These are phyloP conservation scores for Asterochloris erici DNA, from an alignment of 139 green algal species.

Conservation along the genomic window DNA sequence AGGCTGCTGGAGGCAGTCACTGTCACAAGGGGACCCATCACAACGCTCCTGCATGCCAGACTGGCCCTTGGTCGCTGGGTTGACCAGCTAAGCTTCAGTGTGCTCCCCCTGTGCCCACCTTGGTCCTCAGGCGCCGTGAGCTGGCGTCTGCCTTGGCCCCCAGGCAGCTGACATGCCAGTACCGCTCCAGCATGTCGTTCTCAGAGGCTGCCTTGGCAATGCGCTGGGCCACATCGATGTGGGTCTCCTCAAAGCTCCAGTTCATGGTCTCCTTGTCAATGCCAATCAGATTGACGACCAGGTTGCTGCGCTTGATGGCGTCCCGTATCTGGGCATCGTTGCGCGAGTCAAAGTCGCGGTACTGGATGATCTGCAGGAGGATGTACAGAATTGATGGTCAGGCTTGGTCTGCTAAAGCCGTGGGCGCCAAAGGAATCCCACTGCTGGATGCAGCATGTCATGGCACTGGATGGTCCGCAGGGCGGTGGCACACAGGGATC, in stretches of 20 bases:
- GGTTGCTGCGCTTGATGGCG: conserved; percentile 63
- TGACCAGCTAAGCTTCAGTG: too few relatives aligned
- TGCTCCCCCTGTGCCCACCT: conserved; percentile 34
- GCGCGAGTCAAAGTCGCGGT: conserved; percentile 63
- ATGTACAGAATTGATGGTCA: too few relatives aligned
- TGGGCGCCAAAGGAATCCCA: too few relatives aligned
- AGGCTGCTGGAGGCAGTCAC: too few relatives aligned
- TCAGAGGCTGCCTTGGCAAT: conserved; percentile 52
- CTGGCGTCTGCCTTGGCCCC: conserved; percentile 57
- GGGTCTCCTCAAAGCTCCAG: conserved; percentile 82
- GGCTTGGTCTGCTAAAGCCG: too few relatives aligned
- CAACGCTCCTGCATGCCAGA: too few relatives aligned
- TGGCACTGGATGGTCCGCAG: background rate
- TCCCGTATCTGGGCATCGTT: conserved; percentile 71
- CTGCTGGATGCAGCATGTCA: background rate
- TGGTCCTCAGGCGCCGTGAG: conserved; percentile 71
- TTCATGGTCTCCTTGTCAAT: conserved; percentile 89
- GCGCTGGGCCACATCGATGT: conserved; percentile 42
- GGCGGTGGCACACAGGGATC: background rate
- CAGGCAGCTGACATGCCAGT: conserved; percentile 76
- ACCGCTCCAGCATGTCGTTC: conserved; percentile 48
- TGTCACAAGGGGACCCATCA: too few relatives aligned
- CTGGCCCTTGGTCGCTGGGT: too few relatives aligned
- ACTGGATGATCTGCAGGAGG: conserved; percentile 44
- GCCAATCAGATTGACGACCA: conserved; percentile 95